phyloP scores from a whole-genome alignment of 106 monocot genomes.

The Apostasia shenzhenica region DNA sequence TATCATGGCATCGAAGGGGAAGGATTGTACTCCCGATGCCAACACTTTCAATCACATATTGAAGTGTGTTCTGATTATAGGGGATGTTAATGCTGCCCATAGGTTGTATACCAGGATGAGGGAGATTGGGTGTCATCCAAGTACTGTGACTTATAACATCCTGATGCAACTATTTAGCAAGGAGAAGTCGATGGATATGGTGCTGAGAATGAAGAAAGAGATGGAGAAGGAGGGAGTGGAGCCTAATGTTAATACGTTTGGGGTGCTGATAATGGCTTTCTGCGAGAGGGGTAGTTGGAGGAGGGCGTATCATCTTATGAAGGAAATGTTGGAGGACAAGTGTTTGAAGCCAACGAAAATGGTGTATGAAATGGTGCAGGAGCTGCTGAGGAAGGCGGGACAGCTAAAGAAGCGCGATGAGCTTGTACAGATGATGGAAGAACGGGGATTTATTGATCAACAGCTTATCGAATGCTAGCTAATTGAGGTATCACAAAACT shows the following conservation, averaged over 20 bases:
- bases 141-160: constrained; percentile 72
- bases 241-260: constrained; percentile 84
- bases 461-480: constrained; percentile 2
- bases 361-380: constrained; percentile 44
- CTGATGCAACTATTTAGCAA: constrained; percentile 69
- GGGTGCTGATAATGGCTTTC: constrained; percentile 55
- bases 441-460: constrained; percentile 44
- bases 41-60: constrained; percentile 88
- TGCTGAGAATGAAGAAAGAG: constrained; percentile 86
- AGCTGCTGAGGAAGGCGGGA: constrained; percentile 49
- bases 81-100: constrained; percentile 62
- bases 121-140: constrained; percentile 54
- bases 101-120: constrained; percentile 65
- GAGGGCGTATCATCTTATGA: constrained; percentile 56
- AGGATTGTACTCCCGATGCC: constrained; percentile 46
- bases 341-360: constrained; percentile 43
- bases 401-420: constrained; percentile 79
- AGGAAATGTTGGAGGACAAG: constrained; percentile 89
- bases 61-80: constrained; percentile 27
- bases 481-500: background rate
- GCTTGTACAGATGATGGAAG: constrained; percentile 60
- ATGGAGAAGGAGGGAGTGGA: constrained; percentile 86
- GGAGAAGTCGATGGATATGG: constrained; percentile 83
- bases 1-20: constrained; percentile 48
- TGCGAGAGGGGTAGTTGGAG: constrained; percentile 87